Evolutionary conservation across 495 filamentous ascomycete genomes (phyloP).

Genomic region (Pyrenula aspistea): DNA sequence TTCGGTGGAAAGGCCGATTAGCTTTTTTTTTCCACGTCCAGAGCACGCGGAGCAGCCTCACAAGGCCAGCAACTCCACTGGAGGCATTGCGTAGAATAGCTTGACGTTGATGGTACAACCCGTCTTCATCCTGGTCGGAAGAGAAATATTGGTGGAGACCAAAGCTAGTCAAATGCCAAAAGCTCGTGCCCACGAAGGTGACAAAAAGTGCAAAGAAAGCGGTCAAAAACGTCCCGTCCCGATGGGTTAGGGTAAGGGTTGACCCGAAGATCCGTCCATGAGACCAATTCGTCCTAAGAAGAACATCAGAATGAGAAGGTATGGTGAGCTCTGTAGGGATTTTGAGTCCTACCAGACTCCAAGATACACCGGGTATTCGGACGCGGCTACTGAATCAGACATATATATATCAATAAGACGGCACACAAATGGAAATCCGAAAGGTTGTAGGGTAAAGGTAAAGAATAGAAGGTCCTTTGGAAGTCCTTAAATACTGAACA

Average conservation of each 20-base stretch:
- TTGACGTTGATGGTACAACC: background rate
- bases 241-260: slow-evolving; percentile 7
- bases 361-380: background rate
- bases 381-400: background rate
- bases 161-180: slow-evolving; percentile 20
- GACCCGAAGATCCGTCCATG: slow-evolving; percentile 5
- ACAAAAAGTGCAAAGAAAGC: slow-evolving; percentile 12
- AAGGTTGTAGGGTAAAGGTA: background rate
- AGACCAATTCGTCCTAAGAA: slow-evolving; percentile 12
- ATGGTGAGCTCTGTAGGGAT: background rate
- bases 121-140: background rate
- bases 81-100: background rate
- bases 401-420: background rate
- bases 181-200: slow-evolving; percentile 4
- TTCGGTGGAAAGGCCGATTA: background rate
- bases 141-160: slow-evolving; percentile 17
- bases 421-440: background rate
- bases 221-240: slow-evolving; percentile 5
- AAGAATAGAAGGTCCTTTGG: background rate
- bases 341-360: background rate
- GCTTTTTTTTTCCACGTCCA: background rate
- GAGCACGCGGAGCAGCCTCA: background rate
- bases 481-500: background rate
- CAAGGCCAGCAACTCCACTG: background rate
- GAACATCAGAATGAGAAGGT: background rate